Evolutionary conservation across 306 rosid genomes (phyloP), one percentile per base, ranked within the genome.

Genomic region (Albizia julibrissin): DNA sequence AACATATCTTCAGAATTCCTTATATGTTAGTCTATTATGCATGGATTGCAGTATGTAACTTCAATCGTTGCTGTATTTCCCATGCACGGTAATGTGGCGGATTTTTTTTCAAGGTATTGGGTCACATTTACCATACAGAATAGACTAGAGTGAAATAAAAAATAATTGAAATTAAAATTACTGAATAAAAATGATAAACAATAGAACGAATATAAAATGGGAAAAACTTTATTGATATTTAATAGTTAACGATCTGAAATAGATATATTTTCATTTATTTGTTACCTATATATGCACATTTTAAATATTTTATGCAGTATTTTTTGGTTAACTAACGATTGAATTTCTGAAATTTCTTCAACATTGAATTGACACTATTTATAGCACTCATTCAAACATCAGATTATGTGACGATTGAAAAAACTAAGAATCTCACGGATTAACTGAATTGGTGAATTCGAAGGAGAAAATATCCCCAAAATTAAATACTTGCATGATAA

Each of bases 1-100:
- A n/a, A n/a, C n/a, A 19, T 47, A 75, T 56, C 27, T 70, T 66
- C 75, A 61, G 62, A 75, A 16, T 72, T 77, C 61, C 74, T 33
- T 44, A 21, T 59, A 16, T 43, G 16, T 43, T 64, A 33, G 29
- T n/a, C n/a, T n/a, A 72, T 72, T 21, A 4, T 75, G 84, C 69
- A 75, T 76, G 70, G 18, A 56, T 42, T 29, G 64, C 11, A 33
- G 61, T 58, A 43, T 76, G 50, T 65, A 56, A 47, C 10, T 6
- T 68, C 75, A 70, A 13, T 70, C 8, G 15, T 12, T 12, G 14
- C 21, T 70, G 24, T n/a, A 15, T 16, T 33, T 66, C 71, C 44
- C 44, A 18, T 8, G 71, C 43, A 10, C 19, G 2, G 13, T 11
- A 10, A 16, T 16, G 6, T 54, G 26, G 11, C 22, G 2, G 22